phyloP scores from a whole-genome alignment of 129 eudicot genomes.

The Helianthus tuberosus region DNA sequence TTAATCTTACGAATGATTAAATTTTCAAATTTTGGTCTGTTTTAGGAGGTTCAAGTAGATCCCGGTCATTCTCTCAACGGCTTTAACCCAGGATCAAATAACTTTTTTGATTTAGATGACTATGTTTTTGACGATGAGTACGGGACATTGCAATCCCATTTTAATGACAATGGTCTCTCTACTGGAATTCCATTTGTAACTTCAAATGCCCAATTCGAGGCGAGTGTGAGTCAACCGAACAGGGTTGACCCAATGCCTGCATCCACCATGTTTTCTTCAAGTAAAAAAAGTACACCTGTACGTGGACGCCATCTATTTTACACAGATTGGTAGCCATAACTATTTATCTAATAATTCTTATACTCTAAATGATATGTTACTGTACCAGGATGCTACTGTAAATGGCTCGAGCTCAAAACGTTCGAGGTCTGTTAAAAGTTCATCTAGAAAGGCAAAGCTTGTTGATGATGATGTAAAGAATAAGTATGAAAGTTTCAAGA shows the following conservation, averaged over 20 bases:
- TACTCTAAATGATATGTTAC: neutral
- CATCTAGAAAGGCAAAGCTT: conserved; percentile 24
- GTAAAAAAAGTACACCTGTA: conserved; percentile 15
- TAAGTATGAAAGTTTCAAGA: conserved; percentile 57
- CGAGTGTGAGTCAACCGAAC: conserved; percentile 5
- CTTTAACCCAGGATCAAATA: conserved; percentile 31
- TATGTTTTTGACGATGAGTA: conserved; percentile 46
- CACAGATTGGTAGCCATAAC: neutral
- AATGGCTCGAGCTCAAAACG: conserved; percentile 9
- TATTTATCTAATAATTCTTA: neutral
- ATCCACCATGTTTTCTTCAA: neutral
- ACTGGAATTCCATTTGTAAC: conserved; percentile 41
- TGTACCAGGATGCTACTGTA: neutral
- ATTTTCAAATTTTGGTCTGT: neutral
- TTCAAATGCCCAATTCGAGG: neutral
- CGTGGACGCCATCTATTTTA: neutral
- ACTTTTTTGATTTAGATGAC: conserved; percentile 43
- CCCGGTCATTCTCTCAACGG: conserved; percentile 18
- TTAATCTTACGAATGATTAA: neutral
- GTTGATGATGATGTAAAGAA: conserved; percentile 41
- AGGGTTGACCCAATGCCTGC: neutral
- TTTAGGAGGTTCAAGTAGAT: conserved; percentile 20
- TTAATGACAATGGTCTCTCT: conserved; percentile 71
- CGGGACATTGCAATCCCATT: conserved; percentile 65
- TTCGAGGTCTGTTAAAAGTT: neutral